Conservation (phyloP, 2,329 filamentous ascomycete genomes). For the Lasiodiplodia citricola region DNA sequence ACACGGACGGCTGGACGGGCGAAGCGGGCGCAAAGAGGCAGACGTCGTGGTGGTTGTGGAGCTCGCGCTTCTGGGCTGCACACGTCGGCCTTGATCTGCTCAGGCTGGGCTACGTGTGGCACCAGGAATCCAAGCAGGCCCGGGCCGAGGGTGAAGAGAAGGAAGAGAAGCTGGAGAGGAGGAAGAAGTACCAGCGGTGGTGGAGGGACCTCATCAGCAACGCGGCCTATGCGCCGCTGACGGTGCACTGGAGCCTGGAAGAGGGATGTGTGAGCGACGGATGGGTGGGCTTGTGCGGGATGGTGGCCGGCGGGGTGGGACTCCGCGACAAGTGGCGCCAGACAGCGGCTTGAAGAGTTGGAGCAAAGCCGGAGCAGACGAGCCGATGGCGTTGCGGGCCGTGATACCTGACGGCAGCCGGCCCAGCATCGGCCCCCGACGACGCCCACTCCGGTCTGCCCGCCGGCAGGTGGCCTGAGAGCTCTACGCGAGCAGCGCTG, state of each 20-base stretch:
- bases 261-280: constrained; percentile 66
- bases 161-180: constrained; percentile 36
- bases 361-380: constrained; percentile 7
- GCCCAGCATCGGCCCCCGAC: not conserved
- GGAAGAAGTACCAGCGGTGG: constrained; percentile 54
- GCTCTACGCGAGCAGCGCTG: not conserved
- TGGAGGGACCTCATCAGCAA: constrained; percentile 72
- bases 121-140: constrained; percentile 35
- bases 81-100: constrained; percentile 79
- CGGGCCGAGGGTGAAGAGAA: constrained; percentile 50
- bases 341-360: constrained; percentile 33
- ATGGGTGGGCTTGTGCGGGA: constrained; percentile 64
- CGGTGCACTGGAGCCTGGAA: constrained; percentile 80
- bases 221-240: constrained; percentile 79
- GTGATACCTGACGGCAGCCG: not conserved
- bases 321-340: constrained; percentile 54
- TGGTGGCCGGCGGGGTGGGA: constrained; percentile 51
- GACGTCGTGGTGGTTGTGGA: constrained; percentile 70
- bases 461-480: constrained; percentile 9
- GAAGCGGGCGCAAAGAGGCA: constrained; percentile 56
- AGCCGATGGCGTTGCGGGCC: constrained; percentile 22
- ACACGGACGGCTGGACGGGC: constrained; percentile 51
- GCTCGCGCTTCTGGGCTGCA: constrained; percentile 78
- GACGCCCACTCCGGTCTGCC: not conserved
- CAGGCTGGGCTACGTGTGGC: constrained; percentile 57